Conservation (phyloP, 73 alveolate species). For the Stentor roeselii region DNA sequence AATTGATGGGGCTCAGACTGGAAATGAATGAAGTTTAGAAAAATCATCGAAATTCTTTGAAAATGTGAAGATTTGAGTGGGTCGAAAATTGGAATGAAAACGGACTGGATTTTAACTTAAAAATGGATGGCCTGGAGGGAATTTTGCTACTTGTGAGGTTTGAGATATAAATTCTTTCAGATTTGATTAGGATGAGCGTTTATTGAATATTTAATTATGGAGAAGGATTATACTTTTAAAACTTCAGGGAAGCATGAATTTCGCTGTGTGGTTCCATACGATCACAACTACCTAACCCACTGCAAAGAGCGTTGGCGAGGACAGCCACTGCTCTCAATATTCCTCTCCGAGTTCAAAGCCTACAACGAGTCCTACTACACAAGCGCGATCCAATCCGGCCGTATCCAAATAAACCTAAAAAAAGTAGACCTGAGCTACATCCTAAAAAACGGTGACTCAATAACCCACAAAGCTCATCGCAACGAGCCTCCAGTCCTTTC, state of each 20-base stretch:
- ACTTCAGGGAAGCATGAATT: not conserved
- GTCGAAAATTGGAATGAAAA: not conserved
- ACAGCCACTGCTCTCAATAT: constrained; percentile 60
- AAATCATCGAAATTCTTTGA: not conserved
- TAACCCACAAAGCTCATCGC: constrained; percentile 80
- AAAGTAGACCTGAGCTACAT: constrained; percentile 54
- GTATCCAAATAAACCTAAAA: constrained; percentile 75
- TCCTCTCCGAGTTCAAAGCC: constrained; percentile 78
- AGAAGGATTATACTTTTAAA: not conserved
- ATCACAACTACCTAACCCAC: constrained; percentile 68
- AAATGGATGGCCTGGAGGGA: not conserved
- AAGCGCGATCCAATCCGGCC: constrained; percentile 79
- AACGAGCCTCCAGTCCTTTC: constrained; percentile 83
- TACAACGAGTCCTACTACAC: constrained; percentile 74
- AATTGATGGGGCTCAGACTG: not conserved
- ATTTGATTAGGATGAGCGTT: not conserved
- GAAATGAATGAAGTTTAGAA: not conserved
- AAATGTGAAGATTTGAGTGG: not conserved
- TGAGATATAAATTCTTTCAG: not conserved
- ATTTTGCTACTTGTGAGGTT: no score
- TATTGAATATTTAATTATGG: not conserved
- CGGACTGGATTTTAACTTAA: not conserved
- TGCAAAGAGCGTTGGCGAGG: constrained; percentile 89
- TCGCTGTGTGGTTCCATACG: constrained; percentile 82
- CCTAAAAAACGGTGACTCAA: constrained; percentile 66